These are phyloP conservation scores for Lactarius indigo DNA, from an alignment of 768 basidiomycete genomes.

Conservation along the genomic window DNA sequence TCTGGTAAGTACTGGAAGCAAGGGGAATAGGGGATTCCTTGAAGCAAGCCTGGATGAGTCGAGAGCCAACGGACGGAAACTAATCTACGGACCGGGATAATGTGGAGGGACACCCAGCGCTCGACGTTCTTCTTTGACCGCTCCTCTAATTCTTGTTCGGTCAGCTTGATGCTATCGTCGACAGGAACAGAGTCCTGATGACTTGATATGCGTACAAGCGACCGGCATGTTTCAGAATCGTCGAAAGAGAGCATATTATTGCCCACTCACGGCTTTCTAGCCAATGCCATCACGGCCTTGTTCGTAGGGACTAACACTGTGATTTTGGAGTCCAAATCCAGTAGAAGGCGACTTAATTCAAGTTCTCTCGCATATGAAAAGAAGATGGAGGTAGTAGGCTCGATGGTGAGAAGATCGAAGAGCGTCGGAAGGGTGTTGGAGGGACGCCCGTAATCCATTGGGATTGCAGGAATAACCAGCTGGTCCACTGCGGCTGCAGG, in stretches of 20 bases:
- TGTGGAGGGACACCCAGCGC: constrained; percentile 78
- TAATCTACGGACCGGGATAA: constrained; percentile 64
- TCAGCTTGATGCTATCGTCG: constrained; percentile 50
- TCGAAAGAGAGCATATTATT: too few species aligned
- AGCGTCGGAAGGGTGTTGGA: constrained; percentile 44
- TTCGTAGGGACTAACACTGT: constrained; percentile 84
- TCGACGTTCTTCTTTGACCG: constrained; percentile 64
- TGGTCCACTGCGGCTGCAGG: constrained; percentile 9
- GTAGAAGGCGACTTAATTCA: constrained; percentile 52
- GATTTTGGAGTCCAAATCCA: constrained; percentile 30
- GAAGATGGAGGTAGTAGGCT: constrained; percentile 73
- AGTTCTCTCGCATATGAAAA: constrained; percentile 78
- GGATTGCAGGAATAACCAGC: neutral
- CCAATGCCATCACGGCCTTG: constrained; percentile 78
- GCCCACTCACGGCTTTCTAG: constrained; percentile 72
- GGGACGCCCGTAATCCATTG: constrained; percentile 8
- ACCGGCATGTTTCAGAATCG: neutral
- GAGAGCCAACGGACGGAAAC: neutral
- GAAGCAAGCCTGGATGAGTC: neutral
- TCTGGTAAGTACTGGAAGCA: constrained; percentile 46
- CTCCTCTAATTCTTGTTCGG: constrained; percentile 64
- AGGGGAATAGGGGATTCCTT: constrained; percentile 50
- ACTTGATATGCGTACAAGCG: constrained; percentile 34
- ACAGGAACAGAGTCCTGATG: constrained; percentile 51
- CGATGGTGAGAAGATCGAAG: constrained; percentile 75